Evolutionary conservation across 2,329 filamentous ascomycete species (phyloP).

Genomic region (Aspergillus carbonarius): DNA sequence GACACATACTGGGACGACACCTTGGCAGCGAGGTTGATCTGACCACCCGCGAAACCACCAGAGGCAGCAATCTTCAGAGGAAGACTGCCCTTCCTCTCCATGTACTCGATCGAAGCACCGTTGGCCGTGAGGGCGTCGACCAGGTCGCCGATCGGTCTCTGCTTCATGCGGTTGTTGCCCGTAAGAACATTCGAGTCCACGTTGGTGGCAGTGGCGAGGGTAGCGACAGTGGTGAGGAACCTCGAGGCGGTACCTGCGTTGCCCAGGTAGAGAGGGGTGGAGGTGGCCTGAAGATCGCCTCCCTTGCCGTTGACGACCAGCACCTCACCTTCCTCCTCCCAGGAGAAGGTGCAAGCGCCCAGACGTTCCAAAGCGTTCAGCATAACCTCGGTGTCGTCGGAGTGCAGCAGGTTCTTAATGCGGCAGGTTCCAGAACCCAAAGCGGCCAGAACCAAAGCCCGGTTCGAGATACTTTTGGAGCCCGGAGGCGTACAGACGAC

Average conservation of each 20-base stretch:
- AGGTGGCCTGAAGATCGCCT: constrained; percentile 75
- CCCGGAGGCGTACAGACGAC: constrained; percentile 85
- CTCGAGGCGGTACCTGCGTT: constrained; percentile 96
- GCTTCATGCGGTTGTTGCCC: constrained; percentile 94
- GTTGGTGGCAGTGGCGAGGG: constrained; percentile 68
- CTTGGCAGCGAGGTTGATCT: constrained; percentile 89
- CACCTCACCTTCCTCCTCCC: constrained; percentile 92
- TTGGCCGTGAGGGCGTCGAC: constrained; percentile 87
- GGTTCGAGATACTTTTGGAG: constrained; percentile 97
- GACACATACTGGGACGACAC: constrained; percentile 99
- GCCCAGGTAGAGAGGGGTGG: constrained; percentile 81
- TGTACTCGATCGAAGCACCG: constrained; percentile 81
- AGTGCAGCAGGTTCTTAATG: constrained; percentile 90
- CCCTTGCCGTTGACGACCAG: constrained; percentile 87
- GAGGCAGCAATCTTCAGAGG: constrained; percentile 80
- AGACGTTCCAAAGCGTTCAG: constrained; percentile 83
- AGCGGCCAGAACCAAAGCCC: constrained; percentile 89
- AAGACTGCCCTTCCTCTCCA: constrained; percentile 79
- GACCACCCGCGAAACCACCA: constrained; percentile 78
- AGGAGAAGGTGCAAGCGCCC: constrained; percentile 82
- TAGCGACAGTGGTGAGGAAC: constrained; percentile 88
- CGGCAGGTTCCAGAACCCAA: constrained; percentile 82
- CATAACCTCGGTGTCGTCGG: constrained; percentile 97
- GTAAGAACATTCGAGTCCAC: constrained; percentile 76
- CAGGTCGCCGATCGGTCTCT: constrained; percentile 86